Conservation (phyloP, 202 grass and related monocot species). For the Sporobolus alterniflorus region DNA sequence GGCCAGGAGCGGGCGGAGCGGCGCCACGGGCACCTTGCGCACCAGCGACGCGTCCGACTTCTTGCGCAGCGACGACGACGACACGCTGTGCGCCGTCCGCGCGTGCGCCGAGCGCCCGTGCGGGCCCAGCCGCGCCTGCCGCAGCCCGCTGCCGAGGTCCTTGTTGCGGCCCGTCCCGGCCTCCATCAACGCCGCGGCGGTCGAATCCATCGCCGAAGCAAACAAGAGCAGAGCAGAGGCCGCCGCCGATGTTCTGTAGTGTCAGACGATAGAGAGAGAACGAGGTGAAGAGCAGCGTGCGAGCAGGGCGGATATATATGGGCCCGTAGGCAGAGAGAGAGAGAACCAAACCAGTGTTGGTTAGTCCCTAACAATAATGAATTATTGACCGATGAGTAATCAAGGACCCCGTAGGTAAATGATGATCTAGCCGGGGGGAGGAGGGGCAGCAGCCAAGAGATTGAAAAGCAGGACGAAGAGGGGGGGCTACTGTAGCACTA, state of each 20-base stretch:
- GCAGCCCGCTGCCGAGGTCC: too few species aligned
- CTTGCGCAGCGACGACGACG: slow-evolving; percentile 82
- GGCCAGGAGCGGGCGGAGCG: slow-evolving; percentile 51
- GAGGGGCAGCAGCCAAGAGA: too few species aligned
- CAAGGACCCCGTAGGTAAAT: too few species aligned
- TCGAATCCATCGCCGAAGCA: slow-evolving; percentile 4
- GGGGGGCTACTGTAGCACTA: too few species aligned
- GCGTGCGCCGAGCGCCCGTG: slow-evolving; percentile 40
- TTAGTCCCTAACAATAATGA: too few species aligned
- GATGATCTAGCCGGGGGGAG: too few species aligned
- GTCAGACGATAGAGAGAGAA: background rate
- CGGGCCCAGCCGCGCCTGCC: background rate
- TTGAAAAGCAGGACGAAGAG: too few species aligned
- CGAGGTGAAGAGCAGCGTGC: background rate
- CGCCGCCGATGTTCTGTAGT: background rate
- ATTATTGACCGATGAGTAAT: too few species aligned
- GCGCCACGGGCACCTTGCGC: slow-evolving; percentile 52
- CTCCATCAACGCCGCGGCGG: slow-evolving; percentile 21
- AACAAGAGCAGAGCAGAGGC: too few species aligned
- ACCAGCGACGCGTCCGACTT: slow-evolving; percentile 63
- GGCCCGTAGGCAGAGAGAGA: too few species aligned
- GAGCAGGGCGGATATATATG: too few species aligned
- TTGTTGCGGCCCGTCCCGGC: slow-evolving; percentile 7
- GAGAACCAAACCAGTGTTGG: too few species aligned
- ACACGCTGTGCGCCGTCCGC: slow-evolving; percentile 88